Conservation (phyloP, 1,284 basidiomycete species). For the Afroboletus lepidellus region DNA sequence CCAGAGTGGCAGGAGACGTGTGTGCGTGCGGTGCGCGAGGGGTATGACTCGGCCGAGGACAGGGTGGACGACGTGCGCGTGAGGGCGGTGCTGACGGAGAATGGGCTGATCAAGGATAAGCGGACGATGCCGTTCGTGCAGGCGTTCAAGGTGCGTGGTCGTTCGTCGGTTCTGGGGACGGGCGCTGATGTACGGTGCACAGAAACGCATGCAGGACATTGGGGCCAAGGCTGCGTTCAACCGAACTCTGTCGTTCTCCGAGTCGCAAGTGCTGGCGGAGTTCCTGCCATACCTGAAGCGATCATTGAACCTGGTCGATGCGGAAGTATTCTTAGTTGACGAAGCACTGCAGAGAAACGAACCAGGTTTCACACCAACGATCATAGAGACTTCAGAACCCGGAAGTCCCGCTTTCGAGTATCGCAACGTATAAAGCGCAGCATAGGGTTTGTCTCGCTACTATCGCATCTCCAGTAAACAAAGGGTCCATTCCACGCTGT, state of each 20-base stretch:
- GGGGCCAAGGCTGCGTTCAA: constrained; percentile 83
- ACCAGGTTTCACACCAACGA: constrained; percentile 59
- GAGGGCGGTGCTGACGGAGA: constrained; percentile 64
- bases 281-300: constrained; percentile 84
- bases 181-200: constrained; percentile 13
- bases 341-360: constrained; percentile 56
- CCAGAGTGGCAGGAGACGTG: constrained; percentile 92
- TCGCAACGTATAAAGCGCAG: constrained; percentile 52
- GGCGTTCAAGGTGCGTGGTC: constrained; percentile 71
- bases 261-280: constrained; percentile 73
- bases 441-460: not conserved
- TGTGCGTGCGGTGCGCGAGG: constrained; percentile 73
- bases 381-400: constrained; percentile 87
- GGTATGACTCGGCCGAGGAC: constrained; percentile 60
- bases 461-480: not conserved
- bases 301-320: constrained; percentile 74
- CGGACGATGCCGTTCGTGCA: constrained; percentile 95
- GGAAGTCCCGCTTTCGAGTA: constrained; percentile 85
- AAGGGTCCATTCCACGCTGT: not conserved
- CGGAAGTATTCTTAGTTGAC: constrained; percentile 33
- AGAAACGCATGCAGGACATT: constrained; percentile 84
- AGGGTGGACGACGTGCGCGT: constrained; percentile 86
- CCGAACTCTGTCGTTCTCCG: constrained; percentile 85
- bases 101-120: constrained; percentile 95
- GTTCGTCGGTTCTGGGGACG: constrained; percentile 28